Conservation (phyloP, 306 rosid species). For the Fragaria iinumae region DNA sequence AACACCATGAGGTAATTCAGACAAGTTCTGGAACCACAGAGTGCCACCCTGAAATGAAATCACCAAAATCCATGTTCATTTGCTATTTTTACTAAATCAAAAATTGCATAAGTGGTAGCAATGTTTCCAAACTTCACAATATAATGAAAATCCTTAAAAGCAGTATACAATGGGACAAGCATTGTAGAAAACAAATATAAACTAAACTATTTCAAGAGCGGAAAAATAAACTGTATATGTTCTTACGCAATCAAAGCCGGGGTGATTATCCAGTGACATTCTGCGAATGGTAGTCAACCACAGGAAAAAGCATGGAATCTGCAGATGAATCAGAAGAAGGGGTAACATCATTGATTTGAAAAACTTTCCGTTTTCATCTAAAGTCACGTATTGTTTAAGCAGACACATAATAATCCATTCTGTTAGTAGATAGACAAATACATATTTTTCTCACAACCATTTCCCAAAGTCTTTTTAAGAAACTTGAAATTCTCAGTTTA, state of each 20-base stretch:
- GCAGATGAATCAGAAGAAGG: conserved; percentile 33
- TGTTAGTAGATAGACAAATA: background rate
- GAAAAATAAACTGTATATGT: background rate
- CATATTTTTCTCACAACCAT: background rate
- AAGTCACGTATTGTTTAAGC: background rate
- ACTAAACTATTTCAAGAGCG: background rate
- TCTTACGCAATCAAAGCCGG: conserved; percentile 85
- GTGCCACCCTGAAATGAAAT: conserved; percentile 76
- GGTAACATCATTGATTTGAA: background rate
- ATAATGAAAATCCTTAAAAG: background rate
- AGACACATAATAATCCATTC: background rate
- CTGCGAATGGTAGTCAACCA: conserved; percentile 79
- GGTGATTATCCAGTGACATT: conserved; percentile 80
- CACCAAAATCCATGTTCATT: conserved; percentile 14
- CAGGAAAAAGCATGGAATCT: conserved; percentile 86
- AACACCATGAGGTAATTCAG: conserved; percentile 67
- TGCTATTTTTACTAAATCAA: background rate
- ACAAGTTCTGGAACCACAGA: conserved; percentile 86
- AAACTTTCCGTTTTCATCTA: background rate
- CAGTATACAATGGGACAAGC: background rate
- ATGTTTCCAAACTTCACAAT: conserved; percentile 3
- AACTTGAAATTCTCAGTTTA: background rate
- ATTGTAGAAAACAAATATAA: conserved; percentile 1
- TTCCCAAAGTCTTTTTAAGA: background rate
- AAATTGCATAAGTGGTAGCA: background rate